phyloP scores from a whole-genome alignment of 305 asterid species.

The Fraxinus platypoda region DNA sequence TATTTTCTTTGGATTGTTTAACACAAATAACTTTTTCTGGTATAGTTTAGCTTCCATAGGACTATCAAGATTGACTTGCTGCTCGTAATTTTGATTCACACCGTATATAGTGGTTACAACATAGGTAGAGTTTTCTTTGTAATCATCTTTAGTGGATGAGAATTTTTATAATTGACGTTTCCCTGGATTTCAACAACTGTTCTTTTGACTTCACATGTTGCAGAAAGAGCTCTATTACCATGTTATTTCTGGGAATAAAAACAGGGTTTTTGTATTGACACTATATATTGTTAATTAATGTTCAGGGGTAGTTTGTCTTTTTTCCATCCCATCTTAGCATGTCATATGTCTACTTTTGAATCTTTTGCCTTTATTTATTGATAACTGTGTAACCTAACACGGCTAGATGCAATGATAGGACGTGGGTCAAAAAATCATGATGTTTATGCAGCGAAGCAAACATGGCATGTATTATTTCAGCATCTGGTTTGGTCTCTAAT shows the following conservation, averaged over 20 bases:
- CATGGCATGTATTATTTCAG: conserved; percentile 56
- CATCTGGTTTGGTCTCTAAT: conserved; percentile 57
- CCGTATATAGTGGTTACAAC: background rate
- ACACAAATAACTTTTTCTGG: background rate
- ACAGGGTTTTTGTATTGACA: background rate
- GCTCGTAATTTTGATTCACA: background rate
- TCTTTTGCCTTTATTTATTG: background rate
- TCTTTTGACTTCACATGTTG: background rate
- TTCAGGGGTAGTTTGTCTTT: background rate
- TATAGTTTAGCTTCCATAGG: background rate
- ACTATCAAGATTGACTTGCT: background rate
- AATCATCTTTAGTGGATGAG: background rate
- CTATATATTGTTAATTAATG: background rate
- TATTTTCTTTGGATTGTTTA: too few species aligned
- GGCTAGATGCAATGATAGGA: conserved; percentile 39
- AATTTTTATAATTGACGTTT: background rate
- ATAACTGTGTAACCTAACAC: background rate
- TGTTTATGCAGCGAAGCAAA: conserved; percentile 52
- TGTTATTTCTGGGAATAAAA: background rate
- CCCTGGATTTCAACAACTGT: background rate
- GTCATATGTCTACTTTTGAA: background rate
- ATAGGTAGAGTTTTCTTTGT: background rate
- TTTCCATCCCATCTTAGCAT: background rate
- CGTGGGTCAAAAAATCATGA: conserved; percentile 49
- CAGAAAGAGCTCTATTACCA: background rate